These are phyloP conservation scores for Aspergillus carbonarius DNA, from an alignment of 2,329 filamentous ascomycete species.

Conservation along the genomic window DNA sequence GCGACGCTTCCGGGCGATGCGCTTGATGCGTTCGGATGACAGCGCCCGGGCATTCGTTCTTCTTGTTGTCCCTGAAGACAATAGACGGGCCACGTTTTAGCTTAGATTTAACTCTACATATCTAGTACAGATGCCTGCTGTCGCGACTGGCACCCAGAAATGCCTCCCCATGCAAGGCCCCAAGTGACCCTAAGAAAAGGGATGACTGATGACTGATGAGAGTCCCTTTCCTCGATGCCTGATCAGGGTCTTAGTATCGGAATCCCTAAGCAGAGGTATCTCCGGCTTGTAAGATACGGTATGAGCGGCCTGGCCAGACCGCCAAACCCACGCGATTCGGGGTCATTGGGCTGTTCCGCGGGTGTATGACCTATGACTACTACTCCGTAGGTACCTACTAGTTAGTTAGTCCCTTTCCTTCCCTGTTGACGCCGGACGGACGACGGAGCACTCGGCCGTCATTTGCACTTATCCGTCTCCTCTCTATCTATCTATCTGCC, in stretches of 20 bases:
- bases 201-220: neutral
- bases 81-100: neutral
- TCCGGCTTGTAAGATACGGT: constrained; percentile 1
- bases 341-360: neutral
- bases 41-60: neutral
- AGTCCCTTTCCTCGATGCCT: neutral
- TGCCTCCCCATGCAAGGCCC: constrained; percentile 3
- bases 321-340: neutral
- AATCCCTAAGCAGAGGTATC: neutral
- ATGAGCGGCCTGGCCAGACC: neutral
- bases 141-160: neutral
- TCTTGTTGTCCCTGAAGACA: neutral
- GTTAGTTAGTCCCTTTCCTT: too few species aligned
- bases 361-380: neutral
- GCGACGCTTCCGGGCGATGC: constrained; percentile 27
- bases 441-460: neutral
- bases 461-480: neutral
- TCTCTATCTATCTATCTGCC: neutral
- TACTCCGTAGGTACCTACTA: too few species aligned
- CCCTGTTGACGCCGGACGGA: neutral
- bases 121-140: neutral
- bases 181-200: neutral
- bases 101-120: neutral
- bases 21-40: constrained; percentile 8
- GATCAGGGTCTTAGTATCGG: neutral